A percentile compares a stretch with the other conserved stretches of the same genome.
Evolutionary conservation across 2,329 filamentous ascomycete species (phyloP).

Genomic region (Cladorrhinum sp.): DNA sequence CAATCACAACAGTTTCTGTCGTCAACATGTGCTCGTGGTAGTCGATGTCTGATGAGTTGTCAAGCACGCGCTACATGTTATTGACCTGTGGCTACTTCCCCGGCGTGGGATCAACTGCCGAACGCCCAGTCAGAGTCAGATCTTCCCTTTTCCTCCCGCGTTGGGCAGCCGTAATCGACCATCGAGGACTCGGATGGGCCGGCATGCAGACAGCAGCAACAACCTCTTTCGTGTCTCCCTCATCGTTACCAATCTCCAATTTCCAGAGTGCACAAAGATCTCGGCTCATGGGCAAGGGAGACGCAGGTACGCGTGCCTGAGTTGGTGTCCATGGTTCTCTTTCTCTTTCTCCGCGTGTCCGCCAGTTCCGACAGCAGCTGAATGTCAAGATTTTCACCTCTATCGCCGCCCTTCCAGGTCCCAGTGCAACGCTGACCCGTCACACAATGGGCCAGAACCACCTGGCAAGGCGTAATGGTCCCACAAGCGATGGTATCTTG

Average conservation of each 20-base stretch:
- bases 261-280: neutral
- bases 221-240: too few species aligned
- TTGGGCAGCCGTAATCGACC: neutral
- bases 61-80: neutral
- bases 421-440: conserved; percentile 1
- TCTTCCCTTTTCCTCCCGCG: neutral
- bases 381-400: neutral
- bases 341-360: neutral
- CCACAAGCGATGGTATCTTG: conserved; percentile 1
- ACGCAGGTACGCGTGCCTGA: neutral
- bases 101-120: neutral
- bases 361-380: neutral
- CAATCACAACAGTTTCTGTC: neutral
- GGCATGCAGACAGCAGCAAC: neutral
- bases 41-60: neutral
- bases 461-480: conserved; percentile 7
- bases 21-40: neutral
- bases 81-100: neutral
- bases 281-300: neutral
- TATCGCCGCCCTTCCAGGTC: neutral
- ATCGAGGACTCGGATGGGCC: neutral
- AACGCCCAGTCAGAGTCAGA: neutral
- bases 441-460: conserved; percentile 2
- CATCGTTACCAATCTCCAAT: neutral
- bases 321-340: neutral